phyloP scores from a whole-genome alignment of 768 basidiomycete genomes.

The Saitozyma podzolica region DNA sequence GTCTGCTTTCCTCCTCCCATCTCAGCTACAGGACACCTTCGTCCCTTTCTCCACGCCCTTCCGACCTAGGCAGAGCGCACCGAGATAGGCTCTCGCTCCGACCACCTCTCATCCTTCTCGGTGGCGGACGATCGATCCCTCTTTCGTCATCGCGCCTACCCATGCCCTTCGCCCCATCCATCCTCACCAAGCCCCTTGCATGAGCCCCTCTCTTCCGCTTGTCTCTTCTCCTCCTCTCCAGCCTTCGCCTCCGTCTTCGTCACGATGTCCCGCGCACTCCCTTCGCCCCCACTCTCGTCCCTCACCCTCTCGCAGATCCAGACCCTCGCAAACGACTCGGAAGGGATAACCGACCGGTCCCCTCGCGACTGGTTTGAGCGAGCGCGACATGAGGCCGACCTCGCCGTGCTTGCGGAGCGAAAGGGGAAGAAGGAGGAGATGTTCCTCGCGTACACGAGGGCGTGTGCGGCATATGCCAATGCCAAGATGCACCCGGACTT shows the following conservation, averaged over 20 bases:
- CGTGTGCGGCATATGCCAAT: slow-evolving; percentile 28
- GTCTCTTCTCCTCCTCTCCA: not conserved
- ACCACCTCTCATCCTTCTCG: too few relatives aligned
- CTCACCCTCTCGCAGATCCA: slow-evolving; percentile 23
- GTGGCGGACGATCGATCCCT: too few relatives aligned
- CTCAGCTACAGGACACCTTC: too few relatives aligned
- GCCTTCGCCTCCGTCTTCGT: not conserved
- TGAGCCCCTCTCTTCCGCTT: too few relatives aligned
- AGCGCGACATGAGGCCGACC: slow-evolving; percentile 30
- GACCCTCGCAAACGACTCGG: slow-evolving; percentile 23
- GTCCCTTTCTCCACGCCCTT: too few relatives aligned
- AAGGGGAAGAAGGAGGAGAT: slow-evolving; percentile 40
- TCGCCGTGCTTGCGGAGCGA: slow-evolving; percentile 37
- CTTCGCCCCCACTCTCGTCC: slow-evolving; percentile 26
- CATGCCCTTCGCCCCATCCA: too few relatives aligned
- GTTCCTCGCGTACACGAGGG: slow-evolving; percentile 39
- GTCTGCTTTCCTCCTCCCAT: too few relatives aligned
- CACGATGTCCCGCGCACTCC: slow-evolving; percentile 34
- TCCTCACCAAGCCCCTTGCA: too few relatives aligned
- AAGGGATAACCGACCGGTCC: slow-evolving; percentile 16
- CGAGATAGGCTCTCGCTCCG: too few relatives aligned
- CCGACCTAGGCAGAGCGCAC: too few relatives aligned
- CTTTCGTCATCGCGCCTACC: too few relatives aligned
- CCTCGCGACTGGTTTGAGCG: slow-evolving; percentile 43
- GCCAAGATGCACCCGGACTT: slow-evolving; percentile 29